Base-by-base conservation (phyloP, 106 monocot genomes). In the Alisma plantagoaquatica region DNA sequence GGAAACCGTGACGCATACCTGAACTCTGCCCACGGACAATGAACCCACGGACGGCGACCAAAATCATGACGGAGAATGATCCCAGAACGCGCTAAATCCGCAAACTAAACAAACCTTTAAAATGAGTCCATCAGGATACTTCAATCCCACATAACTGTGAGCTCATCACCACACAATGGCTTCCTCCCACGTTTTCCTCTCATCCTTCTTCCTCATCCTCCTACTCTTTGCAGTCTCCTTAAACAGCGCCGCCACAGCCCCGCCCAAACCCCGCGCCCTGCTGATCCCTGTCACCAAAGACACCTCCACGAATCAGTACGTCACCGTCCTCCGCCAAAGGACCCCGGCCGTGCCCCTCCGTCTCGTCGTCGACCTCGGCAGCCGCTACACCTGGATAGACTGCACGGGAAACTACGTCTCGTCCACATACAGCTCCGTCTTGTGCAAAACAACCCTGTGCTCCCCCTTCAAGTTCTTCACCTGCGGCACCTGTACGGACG, bases 341-440 rank as follows among this genome's bases (percentile, higher is more conserved):
- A 77, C 71, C 27, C 77, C 77, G 1, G 45, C 45, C 62, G 31
- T 52, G 21, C 54, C 46, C 23, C 23, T 69, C 47, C 43, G 35
- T 26, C 54, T 73, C 45, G 68, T 60, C 53, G 53, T 78, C 52
- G 73, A 78, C 68, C 64, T 78, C 46, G 72, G 78, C 47, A 64
- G 64, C 57, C 68, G 57, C 23, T 33, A 22, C 53, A 43, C 68
- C 41, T 78, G 72, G 73, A 49, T 73, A 27, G 46, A 68, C 68
- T 78, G 73, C 54, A 38, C 6, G 6, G 10, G 10, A 16, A 17
- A 23, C 31, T 78, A 73, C 59, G 8, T 18, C 9, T 29, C 53
- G n/a, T 31, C 84, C 69, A 49, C 79, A 14, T 70, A 59, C 72
- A 49, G 43, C 8, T 67, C 64, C 31, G 65, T 65, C 29, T 75